phyloP scores from a whole-genome alignment of 331 rosid genomes.

The Rhamnella rubrinervis region DNA sequence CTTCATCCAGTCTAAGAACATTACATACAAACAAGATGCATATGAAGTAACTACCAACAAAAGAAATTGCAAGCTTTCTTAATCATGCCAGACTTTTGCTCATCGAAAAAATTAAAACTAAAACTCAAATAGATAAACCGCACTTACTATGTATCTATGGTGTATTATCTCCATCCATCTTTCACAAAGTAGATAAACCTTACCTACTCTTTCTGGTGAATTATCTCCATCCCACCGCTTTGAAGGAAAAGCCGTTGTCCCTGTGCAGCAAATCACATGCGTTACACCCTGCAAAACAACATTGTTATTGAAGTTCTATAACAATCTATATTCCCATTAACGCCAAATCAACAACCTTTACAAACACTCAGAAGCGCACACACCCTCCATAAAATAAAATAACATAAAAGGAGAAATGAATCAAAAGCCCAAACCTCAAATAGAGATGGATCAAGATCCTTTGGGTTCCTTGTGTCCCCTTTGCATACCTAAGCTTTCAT shows the following conservation, averaged over 20 bases:
- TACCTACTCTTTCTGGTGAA: conserved; percentile 91
- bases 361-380: no score
- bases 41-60: no score
- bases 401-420: not conserved
- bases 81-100: no score
- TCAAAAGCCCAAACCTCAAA: conserved; percentile 58
- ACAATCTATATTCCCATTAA: not conserved
- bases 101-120: no score
- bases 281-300: conserved; percentile 74
- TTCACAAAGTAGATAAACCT: conserved; percentile 24
- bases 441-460: conserved; percentile 68
- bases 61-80: no score
- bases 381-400: not conserved
- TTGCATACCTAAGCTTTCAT: conserved; percentile 48
- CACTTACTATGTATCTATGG: no score
- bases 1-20: no score
- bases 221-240: conserved; percentile 88
- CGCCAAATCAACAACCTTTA: not conserved
- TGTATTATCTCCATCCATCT: no score
- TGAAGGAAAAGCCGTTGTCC: conserved; percentile 96
- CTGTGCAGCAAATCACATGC: conserved; percentile 93
- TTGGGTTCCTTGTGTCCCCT: conserved; percentile 78
- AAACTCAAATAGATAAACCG: not conserved
- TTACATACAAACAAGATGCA: no score
- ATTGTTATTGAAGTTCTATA: not conserved